phyloP scores from a whole-genome alignment of 2,329 filamentous ascomycete genomes.

The Lachnellula subtilissima region DNA sequence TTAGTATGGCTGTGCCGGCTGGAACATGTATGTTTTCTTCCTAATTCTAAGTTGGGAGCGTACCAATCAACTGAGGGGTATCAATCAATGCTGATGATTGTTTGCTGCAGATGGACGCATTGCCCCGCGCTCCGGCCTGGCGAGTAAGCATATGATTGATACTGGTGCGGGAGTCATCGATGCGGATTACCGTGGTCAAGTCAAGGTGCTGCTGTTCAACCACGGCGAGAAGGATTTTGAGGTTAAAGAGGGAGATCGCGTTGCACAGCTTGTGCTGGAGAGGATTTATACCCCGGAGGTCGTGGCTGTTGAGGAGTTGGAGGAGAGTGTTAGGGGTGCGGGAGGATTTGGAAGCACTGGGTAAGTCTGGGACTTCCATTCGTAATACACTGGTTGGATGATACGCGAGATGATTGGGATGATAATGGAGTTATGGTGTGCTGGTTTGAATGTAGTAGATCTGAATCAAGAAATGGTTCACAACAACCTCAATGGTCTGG shows the following conservation, averaged over 20 bases:
- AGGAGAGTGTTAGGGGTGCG: constrained; percentile 83
- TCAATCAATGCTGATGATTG: not conserved
- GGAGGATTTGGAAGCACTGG: constrained; percentile 93
- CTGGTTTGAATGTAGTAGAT: not conserved
- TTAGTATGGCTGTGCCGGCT: constrained; percentile 83
- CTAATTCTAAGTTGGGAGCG: not conserved
- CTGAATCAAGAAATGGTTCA: not conserved
- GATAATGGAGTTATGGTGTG: constrained; percentile 7
- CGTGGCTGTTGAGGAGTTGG: constrained; percentile 79
- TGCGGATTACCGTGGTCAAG: constrained; percentile 89
- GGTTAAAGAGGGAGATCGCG: constrained; percentile 78
- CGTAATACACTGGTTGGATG: not conserved
- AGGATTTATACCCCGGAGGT: constrained; percentile 92
- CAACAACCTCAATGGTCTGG: not conserved
- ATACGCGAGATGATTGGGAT: not conserved
- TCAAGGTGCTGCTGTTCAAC: constrained; percentile 95
- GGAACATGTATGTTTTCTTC: constrained; percentile 68
- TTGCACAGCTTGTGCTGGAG: constrained; percentile 92
- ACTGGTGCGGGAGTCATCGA: constrained; percentile 96
- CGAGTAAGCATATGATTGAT: constrained; percentile 92
- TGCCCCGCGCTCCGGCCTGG: constrained; percentile 85
- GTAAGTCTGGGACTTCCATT: constrained; percentile 9
- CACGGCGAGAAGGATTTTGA: constrained; percentile 76
- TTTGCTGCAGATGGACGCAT: constrained; percentile 69
- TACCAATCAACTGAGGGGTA: not conserved